These are phyloP conservation scores for Cornus controversa DNA, from an alignment of 148 eudicot species.

Conservation along the genomic window DNA sequence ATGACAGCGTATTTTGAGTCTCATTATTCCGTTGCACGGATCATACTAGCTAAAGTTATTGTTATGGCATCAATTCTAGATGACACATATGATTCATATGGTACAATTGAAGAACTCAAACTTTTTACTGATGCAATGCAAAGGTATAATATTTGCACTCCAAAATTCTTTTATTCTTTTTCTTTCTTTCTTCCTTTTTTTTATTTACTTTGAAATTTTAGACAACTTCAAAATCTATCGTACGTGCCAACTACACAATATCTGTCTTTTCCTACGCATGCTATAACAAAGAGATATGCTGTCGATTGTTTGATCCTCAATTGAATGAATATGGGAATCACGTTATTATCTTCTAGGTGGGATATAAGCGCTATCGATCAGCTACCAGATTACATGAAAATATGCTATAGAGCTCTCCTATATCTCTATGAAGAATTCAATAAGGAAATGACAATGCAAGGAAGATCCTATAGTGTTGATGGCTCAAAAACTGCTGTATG, in stretches of 20 bases:
- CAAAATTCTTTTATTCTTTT: neutral
- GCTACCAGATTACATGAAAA: conserved; percentile 31
- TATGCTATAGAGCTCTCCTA: conserved; percentile 16
- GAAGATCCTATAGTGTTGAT: neutral
- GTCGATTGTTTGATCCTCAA: no score
- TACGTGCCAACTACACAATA: no score
- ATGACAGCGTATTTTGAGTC: conserved; percentile 29
- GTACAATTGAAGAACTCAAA: conserved; percentile 35
- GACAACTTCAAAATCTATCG: no score
- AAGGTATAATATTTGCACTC: conserved; percentile 21
- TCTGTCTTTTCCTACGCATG: no score
- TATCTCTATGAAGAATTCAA: conserved; percentile 17
- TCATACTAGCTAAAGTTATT: conserved; percentile 23
- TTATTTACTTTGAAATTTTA: no score
- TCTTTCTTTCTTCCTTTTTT: no score
- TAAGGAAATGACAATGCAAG: neutral
- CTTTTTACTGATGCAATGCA: conserved; percentile 31
- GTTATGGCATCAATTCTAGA: conserved; percentile 31
- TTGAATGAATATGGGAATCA: no score
- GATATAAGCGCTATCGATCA: conserved; percentile 11
- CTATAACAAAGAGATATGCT: no score
- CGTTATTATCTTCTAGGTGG: conserved; percentile 18
- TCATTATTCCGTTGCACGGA: conserved; percentile 25
- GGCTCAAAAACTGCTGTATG: conserved; percentile 14
- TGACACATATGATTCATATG: conserved; percentile 53